These are phyloP conservation scores for Linderina pennispora DNA, from an alignment of 192 early-diverging fungal genomes.

Conservation along the genomic window DNA sequence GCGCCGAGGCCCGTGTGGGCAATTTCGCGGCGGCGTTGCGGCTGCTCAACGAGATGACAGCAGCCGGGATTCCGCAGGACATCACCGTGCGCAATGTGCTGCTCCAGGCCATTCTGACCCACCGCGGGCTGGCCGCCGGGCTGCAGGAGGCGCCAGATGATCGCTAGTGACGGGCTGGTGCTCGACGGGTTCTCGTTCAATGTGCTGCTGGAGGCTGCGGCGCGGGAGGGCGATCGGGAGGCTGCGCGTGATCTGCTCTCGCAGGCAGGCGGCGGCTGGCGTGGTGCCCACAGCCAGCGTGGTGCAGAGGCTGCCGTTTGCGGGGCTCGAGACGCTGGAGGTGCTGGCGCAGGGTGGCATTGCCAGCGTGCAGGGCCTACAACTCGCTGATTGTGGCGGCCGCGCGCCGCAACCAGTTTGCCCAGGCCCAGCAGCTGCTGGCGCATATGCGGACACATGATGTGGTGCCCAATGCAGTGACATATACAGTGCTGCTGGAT, in stretches of 20 bases:
- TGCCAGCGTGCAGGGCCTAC: constrained; percentile 27
- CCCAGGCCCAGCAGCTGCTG: constrained; percentile 19
- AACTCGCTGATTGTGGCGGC: constrained; percentile 28
- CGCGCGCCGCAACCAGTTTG: constrained; percentile 30
- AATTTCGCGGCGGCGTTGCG: constrained; percentile 13
- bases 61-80: constrained; percentile 15
- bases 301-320: constrained; percentile 14
- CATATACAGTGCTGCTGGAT: constrained; percentile 39
- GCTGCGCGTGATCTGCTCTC: constrained; percentile 10
- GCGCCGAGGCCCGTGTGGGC: constrained; percentile 29
- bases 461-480: constrained; percentile 26
- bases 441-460: constrained; percentile 23
- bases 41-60: constrained; percentile 30
- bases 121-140: constrained; percentile 20
- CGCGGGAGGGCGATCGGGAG: constrained; percentile 14
- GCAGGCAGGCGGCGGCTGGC: no score
- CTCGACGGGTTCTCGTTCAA: constrained; percentile 22
- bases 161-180: constrained; percentile 23
- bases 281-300: constrained; percentile 10
- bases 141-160: constrained; percentile 24
- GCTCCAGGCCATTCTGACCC: constrained; percentile 18
- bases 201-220: constrained; percentile 18
- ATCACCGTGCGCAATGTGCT: constrained; percentile 36
- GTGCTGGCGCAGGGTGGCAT: constrained; percentile 10
- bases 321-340: constrained; percentile 17